phyloP scores from a whole-genome alignment of 2,329 filamentous ascomycete genomes.

The Stagonosporopsis cucurbitacearum region DNA sequence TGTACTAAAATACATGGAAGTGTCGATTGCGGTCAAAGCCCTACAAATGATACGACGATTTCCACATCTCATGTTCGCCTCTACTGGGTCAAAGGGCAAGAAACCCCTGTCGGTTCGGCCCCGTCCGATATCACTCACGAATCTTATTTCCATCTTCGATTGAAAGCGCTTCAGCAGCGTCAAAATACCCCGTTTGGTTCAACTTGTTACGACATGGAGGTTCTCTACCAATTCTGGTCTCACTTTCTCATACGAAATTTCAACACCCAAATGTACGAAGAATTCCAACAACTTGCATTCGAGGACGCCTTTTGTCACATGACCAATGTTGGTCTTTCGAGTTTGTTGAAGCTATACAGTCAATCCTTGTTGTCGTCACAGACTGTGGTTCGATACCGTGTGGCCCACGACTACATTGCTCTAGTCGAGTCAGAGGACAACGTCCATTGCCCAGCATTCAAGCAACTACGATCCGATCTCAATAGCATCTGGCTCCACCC shows the following conservation, averaged over 20 bases:
- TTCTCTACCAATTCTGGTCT: constrained; percentile 77
- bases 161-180: constrained; percentile 59
- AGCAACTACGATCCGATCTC: constrained; percentile 60
- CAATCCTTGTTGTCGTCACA: constrained; percentile 59
- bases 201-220: constrained; percentile 65
- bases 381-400: constrained; percentile 58
- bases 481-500: constrained; percentile 61
- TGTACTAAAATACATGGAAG: constrained; percentile 21
- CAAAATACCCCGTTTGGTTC: constrained; percentile 51
- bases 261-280: constrained; percentile 76
- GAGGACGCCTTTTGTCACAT: constrained; percentile 64
- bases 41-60: constrained; percentile 29
- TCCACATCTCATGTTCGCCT: constrained; percentile 39
- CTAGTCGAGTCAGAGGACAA: constrained; percentile 59
- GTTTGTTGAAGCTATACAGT: constrained; percentile 71
- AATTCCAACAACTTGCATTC: constrained; percentile 72
- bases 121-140: constrained; percentile 56
- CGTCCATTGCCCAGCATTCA: constrained; percentile 55
- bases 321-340: constrained; percentile 64
- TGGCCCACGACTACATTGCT: constrained; percentile 63
- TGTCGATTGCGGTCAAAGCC: constrained; percentile 29
- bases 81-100: constrained; percentile 60
- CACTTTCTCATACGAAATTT: constrained; percentile 76
- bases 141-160: constrained; percentile 57
- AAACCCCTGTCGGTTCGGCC: constrained; percentile 51